Base-by-base conservation (phyloP, 257 asterid genomes). In the Nicotiana attenuata region DNA sequence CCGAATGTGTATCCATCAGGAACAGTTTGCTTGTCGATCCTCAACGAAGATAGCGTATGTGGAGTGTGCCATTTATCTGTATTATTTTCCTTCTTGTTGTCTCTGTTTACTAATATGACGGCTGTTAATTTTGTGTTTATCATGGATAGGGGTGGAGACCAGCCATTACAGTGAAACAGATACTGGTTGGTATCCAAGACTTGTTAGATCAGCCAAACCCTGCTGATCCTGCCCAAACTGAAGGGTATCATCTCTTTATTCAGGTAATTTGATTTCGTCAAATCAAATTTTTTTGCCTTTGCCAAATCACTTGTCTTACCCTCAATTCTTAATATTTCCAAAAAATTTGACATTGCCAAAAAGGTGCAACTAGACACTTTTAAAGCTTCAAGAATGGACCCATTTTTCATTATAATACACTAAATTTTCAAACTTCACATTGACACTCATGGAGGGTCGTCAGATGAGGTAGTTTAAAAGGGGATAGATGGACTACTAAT, bases 1-100 rank as follows among this genome's bases (percentile, higher is more conserved):
- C 91, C 92, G 3, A 89, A 89, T 84, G 89, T 89, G 41, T 89
- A 89, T 80, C 92, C 92, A 10, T 89, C 92, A 38, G 92, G 90
- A 80, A 87, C 92, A 29, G 92, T 89, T 67, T 89, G 92, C 82
- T 81, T 89, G 15, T 89, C 92, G 2, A 89, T 89, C 78, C 92
- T 89, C 67, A 89, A 89, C 66, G 92, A 89, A 82, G 92, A 87
- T 66, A 87, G 90, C 61, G 92, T 89, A 87, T 81, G 92, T 67
- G 28, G 73, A 64, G 55, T 60, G 13, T 78, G 35, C 19, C 38
- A 22, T 57, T 61, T 78, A 7, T 50, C 53, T 19, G 6, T 77
- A 38, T 26, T 78, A 20, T 33, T 35, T 57, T 29, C 19, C 65
- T 75, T 35, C 22, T 73, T 73, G 41, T 73, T 73, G 52, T 47